phyloP scores from a whole-genome alignment of 352 stramenopile species.

The Pythium plurisporium region DNA sequence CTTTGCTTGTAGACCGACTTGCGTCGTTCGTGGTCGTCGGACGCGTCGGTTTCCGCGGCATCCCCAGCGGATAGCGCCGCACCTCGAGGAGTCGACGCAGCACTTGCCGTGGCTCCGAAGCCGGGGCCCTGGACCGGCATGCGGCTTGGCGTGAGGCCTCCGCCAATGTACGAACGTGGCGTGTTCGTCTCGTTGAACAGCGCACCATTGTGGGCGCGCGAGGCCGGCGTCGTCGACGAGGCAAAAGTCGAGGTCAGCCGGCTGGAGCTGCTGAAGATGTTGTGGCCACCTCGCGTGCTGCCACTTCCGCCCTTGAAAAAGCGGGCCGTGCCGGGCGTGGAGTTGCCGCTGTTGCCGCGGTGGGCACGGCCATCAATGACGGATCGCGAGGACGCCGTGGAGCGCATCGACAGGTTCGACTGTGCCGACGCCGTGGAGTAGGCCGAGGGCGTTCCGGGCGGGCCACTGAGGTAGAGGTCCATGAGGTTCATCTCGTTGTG shows the following conservation, averaged over 20 bases:
- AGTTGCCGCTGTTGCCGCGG: constrained; percentile 1
- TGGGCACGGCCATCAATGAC: constrained; percentile 34
- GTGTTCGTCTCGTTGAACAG: constrained; percentile 64
- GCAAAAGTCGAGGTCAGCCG: constrained; percentile 5
- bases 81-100: constrained; percentile 7
- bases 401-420: constrained; percentile 78
- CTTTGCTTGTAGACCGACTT: constrained; percentile 66
- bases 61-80: neutral
- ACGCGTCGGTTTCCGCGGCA: constrained; percentile 14
- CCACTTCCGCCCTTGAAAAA: constrained; percentile 23
- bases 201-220: constrained; percentile 19
- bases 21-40: constrained; percentile 40
- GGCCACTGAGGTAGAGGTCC: constrained; percentile 68
- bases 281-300: neutral
- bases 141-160: constrained; percentile 50
- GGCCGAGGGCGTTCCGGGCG: constrained; percentile 58
- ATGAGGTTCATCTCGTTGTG: constrained; percentile 86
- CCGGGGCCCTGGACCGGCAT: neutral
- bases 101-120: neutral
- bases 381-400: constrained; percentile 61
- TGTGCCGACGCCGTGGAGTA: constrained; percentile 74
- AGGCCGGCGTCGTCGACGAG: constrained; percentile 14
- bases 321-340: constrained; percentile 14
- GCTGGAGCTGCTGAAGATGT: constrained; percentile 19
- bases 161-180: constrained; percentile 69